Conservation (phyloP, 768 basidiomycete genomes). For the Mycena alexandri region DNA sequence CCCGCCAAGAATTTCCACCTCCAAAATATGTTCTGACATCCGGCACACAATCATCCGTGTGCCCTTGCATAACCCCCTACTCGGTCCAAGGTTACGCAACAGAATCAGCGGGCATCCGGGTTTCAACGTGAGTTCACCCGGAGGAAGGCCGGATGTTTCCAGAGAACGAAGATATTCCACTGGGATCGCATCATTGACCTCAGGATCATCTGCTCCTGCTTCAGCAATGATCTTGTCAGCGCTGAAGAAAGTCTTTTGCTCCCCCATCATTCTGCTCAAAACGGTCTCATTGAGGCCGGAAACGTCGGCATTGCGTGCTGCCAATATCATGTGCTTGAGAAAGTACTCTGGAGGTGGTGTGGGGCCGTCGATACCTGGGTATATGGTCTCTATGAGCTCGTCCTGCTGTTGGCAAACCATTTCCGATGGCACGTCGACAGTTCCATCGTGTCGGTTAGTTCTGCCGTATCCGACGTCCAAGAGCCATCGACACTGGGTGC, state of each 20-base stretch:
- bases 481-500: conserved; percentile 1
- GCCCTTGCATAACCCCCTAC: conserved; percentile 4
- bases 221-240: conserved; percentile 1
- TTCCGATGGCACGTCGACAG: neutral
- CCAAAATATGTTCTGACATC: conserved; percentile 3
- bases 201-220: conserved; percentile 4
- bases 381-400: neutral
- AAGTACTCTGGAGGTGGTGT: conserved; percentile 7
- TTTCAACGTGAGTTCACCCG: neutral
- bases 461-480: conserved; percentile 11
- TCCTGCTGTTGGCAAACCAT: neutral
- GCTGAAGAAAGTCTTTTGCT: neutral
- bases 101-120: conserved; percentile 4
- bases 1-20: conserved; percentile 1
- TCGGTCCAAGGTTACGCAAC: conserved; percentile 3
- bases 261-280: neutral
- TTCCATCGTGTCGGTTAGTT: neutral
- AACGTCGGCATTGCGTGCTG: conserved; percentile 11
- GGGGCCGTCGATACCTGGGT: conserved; percentile 2
- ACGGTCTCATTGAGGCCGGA: conserved; percentile 4
- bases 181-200: neutral
- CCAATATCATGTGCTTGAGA: conserved; percentile 1
- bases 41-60: conserved; percentile 2
- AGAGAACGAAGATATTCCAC: conserved; percentile 7
- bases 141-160: conserved; percentile 13